These are phyloP conservation scores for Metschnikowia chrysomelidarum DNA, from an alignment of 805 yeast species.

Conservation along the genomic window DNA sequence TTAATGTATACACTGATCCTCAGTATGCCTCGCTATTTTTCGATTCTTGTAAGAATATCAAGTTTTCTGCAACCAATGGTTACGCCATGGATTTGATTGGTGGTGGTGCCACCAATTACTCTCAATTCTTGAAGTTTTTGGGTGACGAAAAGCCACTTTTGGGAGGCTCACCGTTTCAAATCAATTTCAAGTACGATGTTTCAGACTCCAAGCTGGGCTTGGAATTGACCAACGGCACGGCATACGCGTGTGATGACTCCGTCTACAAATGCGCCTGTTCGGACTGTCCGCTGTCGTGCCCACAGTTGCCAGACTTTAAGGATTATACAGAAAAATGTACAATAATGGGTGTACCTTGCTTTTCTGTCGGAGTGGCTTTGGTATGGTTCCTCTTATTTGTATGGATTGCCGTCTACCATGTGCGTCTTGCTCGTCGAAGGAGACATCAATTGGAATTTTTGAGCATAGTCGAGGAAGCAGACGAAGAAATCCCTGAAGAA, in stretches of 20 bases:
- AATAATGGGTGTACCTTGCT: constrained; percentile 67
- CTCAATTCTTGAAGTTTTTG: constrained; percentile 75
- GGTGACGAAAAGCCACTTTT: constrained; percentile 93
- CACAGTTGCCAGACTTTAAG: constrained; percentile 51
- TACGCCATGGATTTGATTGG: constrained; percentile 96
- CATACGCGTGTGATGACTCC: constrained; percentile 58
- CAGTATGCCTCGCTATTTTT: constrained; percentile 62
- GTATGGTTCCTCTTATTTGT: constrained; percentile 42
- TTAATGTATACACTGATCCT: constrained; percentile 60
- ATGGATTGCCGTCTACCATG: constrained; percentile 44
- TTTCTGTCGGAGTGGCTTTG: constrained; percentile 59
- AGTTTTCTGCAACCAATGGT: constrained; percentile 93
- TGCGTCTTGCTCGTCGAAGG: constrained; percentile 24
- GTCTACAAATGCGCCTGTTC: constrained; percentile 83
- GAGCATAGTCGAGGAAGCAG: constrained; percentile 1
- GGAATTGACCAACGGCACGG: constrained; percentile 25
- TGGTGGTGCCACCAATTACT: constrained; percentile 85
- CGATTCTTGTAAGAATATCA: constrained; percentile 84
- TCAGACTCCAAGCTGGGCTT: constrained; percentile 19
- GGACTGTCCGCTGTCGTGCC: constrained; percentile 84
- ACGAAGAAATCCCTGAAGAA: neutral
- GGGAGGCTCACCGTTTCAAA: constrained; percentile 96
- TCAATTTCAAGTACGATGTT: constrained; percentile 60
- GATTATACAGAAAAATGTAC: constrained; percentile 43
- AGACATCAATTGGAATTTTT: constrained; percentile 7